Percentiles rank a stretch among this genome's conserved stretches.
These are phyloP conservation scores for Paecilomyces variotii DNA, from an alignment of 2,329 filamentous ascomycete species.

Conservation along the genomic window DNA sequence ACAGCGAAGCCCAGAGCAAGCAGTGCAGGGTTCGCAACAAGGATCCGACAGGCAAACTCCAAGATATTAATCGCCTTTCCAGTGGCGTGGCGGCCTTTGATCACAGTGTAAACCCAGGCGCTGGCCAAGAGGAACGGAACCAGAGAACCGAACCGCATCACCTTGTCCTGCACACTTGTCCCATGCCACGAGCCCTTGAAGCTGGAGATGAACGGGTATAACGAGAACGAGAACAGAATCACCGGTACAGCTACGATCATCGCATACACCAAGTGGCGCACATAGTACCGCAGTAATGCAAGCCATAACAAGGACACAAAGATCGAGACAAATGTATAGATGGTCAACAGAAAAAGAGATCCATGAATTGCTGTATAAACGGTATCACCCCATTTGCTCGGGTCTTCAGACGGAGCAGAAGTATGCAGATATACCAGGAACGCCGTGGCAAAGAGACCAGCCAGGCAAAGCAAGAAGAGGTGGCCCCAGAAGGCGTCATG, in stretches of 20 bases:
- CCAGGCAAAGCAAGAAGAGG: slow-evolving; percentile 76
- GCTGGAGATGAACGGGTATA: slow-evolving; percentile 87
- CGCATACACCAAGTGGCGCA: slow-evolving; percentile 70
- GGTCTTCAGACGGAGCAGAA: slow-evolving; percentile 57
- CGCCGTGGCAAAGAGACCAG: slow-evolving; percentile 78
- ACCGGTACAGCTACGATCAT: slow-evolving; percentile 79
- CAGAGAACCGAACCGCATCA: slow-evolving; percentile 80
- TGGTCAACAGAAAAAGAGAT: slow-evolving; percentile 80
- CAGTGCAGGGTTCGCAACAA: slow-evolving; percentile 75
- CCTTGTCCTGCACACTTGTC: slow-evolving; percentile 71
- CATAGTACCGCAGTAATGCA: slow-evolving; percentile 77
- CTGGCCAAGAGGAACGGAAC: slow-evolving; percentile 65
- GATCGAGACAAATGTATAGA: slow-evolving; percentile 85
- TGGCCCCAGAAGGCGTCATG: slow-evolving; percentile 92
- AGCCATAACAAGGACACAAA: slow-evolving; percentile 87
- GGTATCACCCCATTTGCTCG: slow-evolving; percentile 71
- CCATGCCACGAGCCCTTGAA: slow-evolving; percentile 71
- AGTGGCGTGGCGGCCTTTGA: slow-evolving; percentile 71
- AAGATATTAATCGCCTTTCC: slow-evolving; percentile 79
- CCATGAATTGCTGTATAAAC: slow-evolving; percentile 83
- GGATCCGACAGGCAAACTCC: slow-evolving; percentile 83
- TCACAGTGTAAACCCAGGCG: slow-evolving; percentile 76
- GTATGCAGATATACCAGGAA: slow-evolving; percentile 88
- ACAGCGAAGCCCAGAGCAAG: slow-evolving; percentile 75
- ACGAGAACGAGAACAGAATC: slow-evolving; percentile 77